Conservation (phyloP, 2,329 filamentous ascomycete genomes). For the Apiospora arundinis region DNA sequence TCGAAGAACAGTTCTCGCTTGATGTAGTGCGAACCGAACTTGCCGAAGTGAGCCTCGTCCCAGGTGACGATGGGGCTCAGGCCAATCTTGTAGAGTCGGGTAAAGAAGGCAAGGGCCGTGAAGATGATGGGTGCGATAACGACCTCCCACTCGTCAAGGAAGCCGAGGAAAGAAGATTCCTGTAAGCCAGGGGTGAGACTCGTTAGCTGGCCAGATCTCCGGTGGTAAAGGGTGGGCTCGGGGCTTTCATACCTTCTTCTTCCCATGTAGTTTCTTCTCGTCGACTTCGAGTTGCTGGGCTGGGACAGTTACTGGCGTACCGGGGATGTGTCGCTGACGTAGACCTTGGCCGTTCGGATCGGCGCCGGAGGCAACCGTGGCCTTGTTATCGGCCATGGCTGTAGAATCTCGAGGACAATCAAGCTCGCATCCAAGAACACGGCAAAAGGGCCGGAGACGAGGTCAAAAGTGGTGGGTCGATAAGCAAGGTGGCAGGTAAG, state of each 20-base stretch:
- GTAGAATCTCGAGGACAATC: neutral
- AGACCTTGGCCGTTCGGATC: slow-evolving; percentile 60
- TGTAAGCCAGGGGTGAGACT: slow-evolving; percentile 37
- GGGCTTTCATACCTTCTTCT: slow-evolving; percentile 39
- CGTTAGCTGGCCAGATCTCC: slow-evolving; percentile 26
- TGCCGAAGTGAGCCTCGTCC: slow-evolving; percentile 81
- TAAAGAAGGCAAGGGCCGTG: slow-evolving; percentile 68
- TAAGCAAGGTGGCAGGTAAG: neutral
- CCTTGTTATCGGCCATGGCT: slow-evolving; percentile 62
- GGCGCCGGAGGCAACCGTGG: slow-evolving; percentile 65
- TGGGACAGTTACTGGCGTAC: slow-evolving; percentile 45
- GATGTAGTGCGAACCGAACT: slow-evolving; percentile 98
- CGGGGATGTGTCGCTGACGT: slow-evolving; percentile 61
- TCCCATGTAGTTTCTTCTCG: slow-evolving; percentile 63
- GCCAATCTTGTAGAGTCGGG: slow-evolving; percentile 73
- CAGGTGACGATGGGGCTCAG: slow-evolving; percentile 71
- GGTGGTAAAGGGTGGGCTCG: slow-evolving; percentile 8
- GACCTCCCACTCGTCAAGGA: slow-evolving; percentile 69
- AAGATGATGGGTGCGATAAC: slow-evolving; percentile 67
- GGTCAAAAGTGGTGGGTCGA: slow-evolving; percentile 22
- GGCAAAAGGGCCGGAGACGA: slow-evolving; percentile 10
- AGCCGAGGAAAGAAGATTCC: slow-evolving; percentile 64
- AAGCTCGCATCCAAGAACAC: slow-evolving; percentile 9
- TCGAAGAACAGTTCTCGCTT: slow-evolving; percentile 99
- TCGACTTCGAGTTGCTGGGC: slow-evolving; percentile 54